Evolutionary conservation across 2,329 filamentous ascomycete species (phyloP), one percentile per base, ranked within the genome.

Genomic region (Fusarium palustre): DNA sequence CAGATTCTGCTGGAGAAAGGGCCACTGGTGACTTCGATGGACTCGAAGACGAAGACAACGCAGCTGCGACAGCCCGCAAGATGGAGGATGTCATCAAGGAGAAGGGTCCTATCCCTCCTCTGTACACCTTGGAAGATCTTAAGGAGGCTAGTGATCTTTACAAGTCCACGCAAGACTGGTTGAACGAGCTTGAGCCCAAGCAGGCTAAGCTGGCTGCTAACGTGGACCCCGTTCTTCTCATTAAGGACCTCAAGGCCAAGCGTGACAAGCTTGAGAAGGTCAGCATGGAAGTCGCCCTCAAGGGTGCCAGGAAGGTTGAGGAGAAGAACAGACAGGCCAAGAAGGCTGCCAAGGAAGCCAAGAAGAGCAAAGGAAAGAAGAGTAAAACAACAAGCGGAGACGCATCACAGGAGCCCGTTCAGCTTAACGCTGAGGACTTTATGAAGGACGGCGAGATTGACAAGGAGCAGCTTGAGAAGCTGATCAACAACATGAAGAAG

Each of bases 41-140:
- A n/a, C 87, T 96, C 1, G 94, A 97, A 67, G 93, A 96, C 53
- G 91, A 93, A 24, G 80, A 83, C 76, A 34, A 76, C 74, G 12
- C 76, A 78, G 22, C 62, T 7, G 73, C 76, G 74, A 87, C 77
- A 71, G 82, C 77, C 13, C 71, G 78, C 46, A 80, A 78, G 42
- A 81, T 82, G 76, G 84, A 86, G 53, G 81, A 86, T 43, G 73
- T 80, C 11, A 67, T 79, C 31, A 76, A 80, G 60, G 81, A 84
- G 55, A 78, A 80, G 53, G 86, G 87, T 0, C 86, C 88, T 20
- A 81, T 87, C 25, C 87, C 90, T 42, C 87, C 91, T 20, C 81
- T 91, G 38, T 97, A 97, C 81, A 90, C 86, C 1, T 81, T 88
- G 11, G 87, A 91, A 31, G 94, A 98, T 74, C 83, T 97, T 33